Evolutionary conservation across 176 grass and related monocot genomes (phyloP).

Genomic region (Chrysopogon serrulatus): DNA sequence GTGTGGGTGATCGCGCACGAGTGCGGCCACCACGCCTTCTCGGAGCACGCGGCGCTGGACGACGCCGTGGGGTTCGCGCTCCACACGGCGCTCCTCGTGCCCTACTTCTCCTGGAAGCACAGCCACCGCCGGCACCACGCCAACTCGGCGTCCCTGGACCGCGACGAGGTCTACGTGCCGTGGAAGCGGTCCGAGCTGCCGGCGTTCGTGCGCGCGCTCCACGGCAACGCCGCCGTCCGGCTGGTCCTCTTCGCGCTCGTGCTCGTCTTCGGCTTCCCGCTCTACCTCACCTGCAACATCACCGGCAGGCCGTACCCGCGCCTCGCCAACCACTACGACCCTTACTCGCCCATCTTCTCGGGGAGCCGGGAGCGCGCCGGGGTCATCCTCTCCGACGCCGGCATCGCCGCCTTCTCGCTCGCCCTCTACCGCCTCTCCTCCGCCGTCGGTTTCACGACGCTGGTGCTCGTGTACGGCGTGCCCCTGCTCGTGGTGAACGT

Average conservation of each 20-base stretch:
- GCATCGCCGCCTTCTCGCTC: conserved; percentile 1
- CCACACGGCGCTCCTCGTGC: not conserved
- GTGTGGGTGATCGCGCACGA: not conserved
- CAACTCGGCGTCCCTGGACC: not conserved
- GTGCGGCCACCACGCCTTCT: not conserved
- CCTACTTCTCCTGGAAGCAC: not conserved
- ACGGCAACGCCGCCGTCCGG: conserved; percentile 25
- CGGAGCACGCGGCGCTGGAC: not conserved
- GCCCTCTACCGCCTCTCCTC: not conserved
- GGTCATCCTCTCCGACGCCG: conserved; percentile 45
- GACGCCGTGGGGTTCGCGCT: not conserved
- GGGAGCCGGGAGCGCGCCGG: conserved; percentile 14
- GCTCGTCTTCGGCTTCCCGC: conserved; percentile 49
- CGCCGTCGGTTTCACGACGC: not conserved
- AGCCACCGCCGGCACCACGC: not conserved
- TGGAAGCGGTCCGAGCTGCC: not conserved
- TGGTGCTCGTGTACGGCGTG: not conserved
- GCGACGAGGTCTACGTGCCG: not conserved
- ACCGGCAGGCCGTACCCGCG: conserved; percentile 49
- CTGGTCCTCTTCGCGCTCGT: not conserved
- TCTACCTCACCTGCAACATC: conserved; percentile 50
- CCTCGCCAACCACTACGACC: conserved; percentile 50
- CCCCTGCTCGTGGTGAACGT: not conserved
- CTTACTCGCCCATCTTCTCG: conserved; percentile 19
- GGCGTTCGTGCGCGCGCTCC: conserved; percentile 1